Base-by-base conservation (phyloP, 1,284 basidiomycete genomes). In the Malassezia sp. region DNA sequence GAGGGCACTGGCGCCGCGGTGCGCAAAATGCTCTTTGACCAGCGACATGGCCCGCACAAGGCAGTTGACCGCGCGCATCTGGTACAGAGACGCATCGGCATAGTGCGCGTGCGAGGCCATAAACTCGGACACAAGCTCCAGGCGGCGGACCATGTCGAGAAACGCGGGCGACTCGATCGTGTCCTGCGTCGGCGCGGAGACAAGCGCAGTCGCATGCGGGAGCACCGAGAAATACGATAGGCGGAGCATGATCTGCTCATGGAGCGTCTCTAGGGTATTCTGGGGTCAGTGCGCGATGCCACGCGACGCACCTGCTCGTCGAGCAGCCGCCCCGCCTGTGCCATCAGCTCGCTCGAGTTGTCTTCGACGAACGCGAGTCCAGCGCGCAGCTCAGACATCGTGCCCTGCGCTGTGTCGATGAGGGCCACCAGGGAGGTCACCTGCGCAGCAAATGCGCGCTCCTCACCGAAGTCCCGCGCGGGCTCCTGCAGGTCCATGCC, bases 191-290 rank as follows among this genome's bases (percentile, higher is more conserved):
- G 57, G 60, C 15, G 57, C 54, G 45, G 55, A 57, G 36, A 66
- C 54, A 42, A 68, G 52, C 21, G 47, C 47, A 9, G 64, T 63
- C 5, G 57, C 56, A 17, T 57, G 54, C 0, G 60, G 60, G 0
- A 67, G 54, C 28, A 68, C 35, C 12, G 59, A 56, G 42, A 67
- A 68, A 56, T 63, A 67, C 12, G 54, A 53, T 15, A 65, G 61
- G 9, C 64, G 53, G 14, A 57, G 47, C 8, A 44, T 29, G 10
- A 68, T 42, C 4, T 57, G 49, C 11, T 57, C 47, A 8, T 57
- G 49, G 9, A 65, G 40, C 9, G 30, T 37, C 22, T 60, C 55
- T 30, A 68, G 55, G 21, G 63, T 55, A 3, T 44, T 49, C 38
- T n/a, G n/a, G n/a, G n/a, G n/a, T n/a, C n/a, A n/a, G n/a, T n/a